Percentiles rank a stretch among this genome's conserved stretches.
phyloP scores from a whole-genome alignment of 345 rosid species.

The Pistacia vera region DNA sequence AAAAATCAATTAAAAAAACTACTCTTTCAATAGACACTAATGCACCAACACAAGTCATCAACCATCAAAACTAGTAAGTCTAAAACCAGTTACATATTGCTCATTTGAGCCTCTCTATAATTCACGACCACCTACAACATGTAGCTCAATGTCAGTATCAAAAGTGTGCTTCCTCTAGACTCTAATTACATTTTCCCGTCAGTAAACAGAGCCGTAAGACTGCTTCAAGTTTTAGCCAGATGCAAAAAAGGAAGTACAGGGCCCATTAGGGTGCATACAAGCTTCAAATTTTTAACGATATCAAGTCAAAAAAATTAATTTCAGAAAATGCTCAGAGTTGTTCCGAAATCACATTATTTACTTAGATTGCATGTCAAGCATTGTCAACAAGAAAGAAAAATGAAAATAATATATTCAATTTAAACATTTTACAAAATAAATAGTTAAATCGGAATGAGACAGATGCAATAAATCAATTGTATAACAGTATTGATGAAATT shows the following conservation, averaged over 20 bases:
- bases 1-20: too few relatives aligned
- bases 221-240: neutral
- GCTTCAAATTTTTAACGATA: neutral
- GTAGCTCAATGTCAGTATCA: neutral
- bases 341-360: neutral
- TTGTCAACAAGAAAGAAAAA: neutral
- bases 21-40: neutral
- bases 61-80: constrained; percentile 8
- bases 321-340: neutral
- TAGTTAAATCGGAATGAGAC: neutral
- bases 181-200: neutral
- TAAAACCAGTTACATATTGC: constrained; percentile 9
- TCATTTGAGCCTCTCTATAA: neutral
- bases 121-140: neutral
- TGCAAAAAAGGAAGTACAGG: neutral
- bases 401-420: neutral
- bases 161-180: neutral
- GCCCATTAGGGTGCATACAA: neutral
- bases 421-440: neutral
- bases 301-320: neutral
- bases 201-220: neutral
- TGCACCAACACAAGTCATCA: neutral
- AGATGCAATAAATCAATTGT: neutral
- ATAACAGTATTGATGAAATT: neutral
- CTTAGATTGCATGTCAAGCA: neutral